Conservation (phyloP, 345 rosid species). For the Draba incana region DNA sequence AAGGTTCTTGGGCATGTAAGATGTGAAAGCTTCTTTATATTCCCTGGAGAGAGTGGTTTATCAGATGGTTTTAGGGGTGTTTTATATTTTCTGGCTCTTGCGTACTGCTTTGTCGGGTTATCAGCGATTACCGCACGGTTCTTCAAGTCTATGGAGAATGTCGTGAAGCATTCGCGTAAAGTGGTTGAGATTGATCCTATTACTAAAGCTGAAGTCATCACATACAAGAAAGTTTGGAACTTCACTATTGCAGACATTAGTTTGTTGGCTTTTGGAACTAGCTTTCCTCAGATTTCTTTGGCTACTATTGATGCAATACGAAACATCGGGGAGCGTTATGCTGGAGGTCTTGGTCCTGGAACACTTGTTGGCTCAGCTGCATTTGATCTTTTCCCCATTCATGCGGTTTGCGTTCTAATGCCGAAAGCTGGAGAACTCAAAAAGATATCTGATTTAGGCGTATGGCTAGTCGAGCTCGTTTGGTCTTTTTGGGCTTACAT, state of each 20-base stretch:
- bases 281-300: slow-evolving; percentile 93
- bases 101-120: slow-evolving; percentile 87
- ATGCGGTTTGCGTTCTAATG: slow-evolving; percentile 92
- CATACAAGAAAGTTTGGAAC: slow-evolving; percentile 86
- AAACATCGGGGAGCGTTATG: slow-evolving; percentile 65
- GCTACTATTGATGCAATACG: slow-evolving; percentile 89
- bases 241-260: slow-evolving; percentile 84
- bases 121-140: slow-evolving; percentile 82
- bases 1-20: slow-evolving; percentile 40
- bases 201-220: slow-evolving; percentile 52
- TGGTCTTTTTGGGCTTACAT: slow-evolving; percentile 99
- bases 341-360: slow-evolving; percentile 99
- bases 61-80: slow-evolving; percentile 52
- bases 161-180: slow-evolving; percentile 82
- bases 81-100: slow-evolving; percentile 69
- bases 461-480: slow-evolving; percentile 92
- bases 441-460: slow-evolving; percentile 92
- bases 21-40: slow-evolving; percentile 63
- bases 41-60: slow-evolving; percentile 57
- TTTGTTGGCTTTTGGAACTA: slow-evolving; percentile 90
- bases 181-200: slow-evolving; percentile 68
- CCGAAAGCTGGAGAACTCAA: slow-evolving; percentile 96
- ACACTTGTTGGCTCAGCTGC: slow-evolving; percentile 99
- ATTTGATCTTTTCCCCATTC: slow-evolving; percentile 95
- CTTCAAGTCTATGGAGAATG: slow-evolving; percentile 91